Base-by-base conservation (phyloP, 495 filamentous ascomycete species). In the Pyrenopolyporus hunteri region DNA sequence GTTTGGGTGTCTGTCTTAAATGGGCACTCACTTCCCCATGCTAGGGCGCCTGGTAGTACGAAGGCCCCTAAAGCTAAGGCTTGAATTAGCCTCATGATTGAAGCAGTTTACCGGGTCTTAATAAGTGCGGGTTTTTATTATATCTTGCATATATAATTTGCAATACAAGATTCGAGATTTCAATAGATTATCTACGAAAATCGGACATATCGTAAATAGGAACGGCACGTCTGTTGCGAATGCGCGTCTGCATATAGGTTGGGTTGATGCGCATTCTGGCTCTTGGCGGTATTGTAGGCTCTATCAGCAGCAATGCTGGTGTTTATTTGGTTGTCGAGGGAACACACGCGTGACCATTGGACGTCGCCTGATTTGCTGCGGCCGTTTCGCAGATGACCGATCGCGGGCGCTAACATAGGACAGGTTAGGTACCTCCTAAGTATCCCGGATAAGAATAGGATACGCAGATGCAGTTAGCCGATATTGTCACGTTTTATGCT, bases 1-100 rank as follows among this genome's bases (percentile, higher is more conserved):
- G 11, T 7, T 13, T 49, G n/a, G 13, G 26, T n/a, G 23, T 35
- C 16, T 43, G 23, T 43, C n/a, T 35, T n/a, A n/a, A n/a, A n/a
- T n/a, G 7, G 36, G 29, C 39, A 73, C 72, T 67, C 60, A 75
- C 73, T 67, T 55, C 73, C 73, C 73, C 73, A 75, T n/a, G 71
- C 73, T 19, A 66, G 20, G 26, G 66, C 71, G 19, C 69, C 61
- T n/a, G 73, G 73, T 23, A 73, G 33, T 37, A 67, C 48, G 9
- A 65, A 48, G 9, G 66, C 51, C 55, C 70, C 62, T 28, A 70
- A 23, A 31, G 61, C 50, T 20, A 71, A 28, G 17, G 53, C 42
- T 37, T 63, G 45, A 51, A 56, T 40, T 23, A 69, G 28, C 11
- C 53, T 62, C 70, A 70, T 70, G 58, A 46, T 46, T 29, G 4